phyloP scores from a whole-genome alignment of 108 stramenopile species.

The Nitzschia sp. region DNA sequence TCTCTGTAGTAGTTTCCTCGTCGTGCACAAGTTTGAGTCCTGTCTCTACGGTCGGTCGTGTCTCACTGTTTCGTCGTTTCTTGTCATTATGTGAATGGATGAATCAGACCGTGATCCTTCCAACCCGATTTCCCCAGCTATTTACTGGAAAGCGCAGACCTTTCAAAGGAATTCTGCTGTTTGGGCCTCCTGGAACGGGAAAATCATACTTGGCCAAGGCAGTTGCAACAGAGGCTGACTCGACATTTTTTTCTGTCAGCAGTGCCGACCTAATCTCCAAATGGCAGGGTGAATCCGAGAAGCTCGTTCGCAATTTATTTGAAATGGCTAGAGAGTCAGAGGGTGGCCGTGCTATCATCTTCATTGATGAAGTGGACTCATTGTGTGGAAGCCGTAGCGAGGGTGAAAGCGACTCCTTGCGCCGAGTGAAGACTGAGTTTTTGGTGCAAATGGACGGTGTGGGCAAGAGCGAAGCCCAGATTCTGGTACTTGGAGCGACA shows the following conservation, averaged over 20 bases:
- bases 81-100: not conserved
- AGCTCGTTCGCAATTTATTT: constrained; percentile 96
- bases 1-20: not conserved
- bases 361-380: constrained; percentile 96
- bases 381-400: constrained; percentile 89
- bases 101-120: constrained; percentile 94
- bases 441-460: constrained; percentile 99
- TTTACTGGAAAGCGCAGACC: constrained; percentile 93
- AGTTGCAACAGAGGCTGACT: constrained; percentile 98
- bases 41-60: not conserved
- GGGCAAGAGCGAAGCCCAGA: constrained; percentile 75
- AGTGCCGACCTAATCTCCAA: constrained; percentile 96
- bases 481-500: constrained; percentile 94
- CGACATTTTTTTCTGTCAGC: constrained; percentile 96
- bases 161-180: constrained; percentile 96
- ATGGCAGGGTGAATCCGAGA: constrained; percentile 99
- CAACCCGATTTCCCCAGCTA: constrained; percentile 91
- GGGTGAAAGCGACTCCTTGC: constrained; percentile 89
- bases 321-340: constrained; percentile 96
- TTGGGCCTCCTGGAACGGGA: constrained; percentile 90
- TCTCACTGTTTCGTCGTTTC: constrained; percentile 1
- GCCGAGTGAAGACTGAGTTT: constrained; percentile 98
- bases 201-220: constrained; percentile 99
- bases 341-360: constrained; percentile 89
- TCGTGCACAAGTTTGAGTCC: not conserved